Conservation (phyloP, 2,329 filamentous ascomycete species). For the Botryotinia convoluta region DNA sequence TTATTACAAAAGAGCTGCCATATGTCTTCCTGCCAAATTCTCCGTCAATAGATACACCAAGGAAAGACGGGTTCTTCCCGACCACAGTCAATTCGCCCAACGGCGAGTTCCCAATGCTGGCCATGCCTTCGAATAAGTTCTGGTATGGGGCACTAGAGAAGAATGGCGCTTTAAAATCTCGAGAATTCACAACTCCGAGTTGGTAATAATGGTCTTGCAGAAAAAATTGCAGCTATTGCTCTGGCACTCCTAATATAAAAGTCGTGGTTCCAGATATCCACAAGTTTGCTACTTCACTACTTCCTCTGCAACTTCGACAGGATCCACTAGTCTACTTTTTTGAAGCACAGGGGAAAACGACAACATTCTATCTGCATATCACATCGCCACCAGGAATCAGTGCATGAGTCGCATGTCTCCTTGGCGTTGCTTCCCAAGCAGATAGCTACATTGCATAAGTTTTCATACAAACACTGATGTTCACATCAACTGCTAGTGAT, state of each 20-base stretch:
- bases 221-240: neutral
- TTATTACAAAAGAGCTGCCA: neutral
- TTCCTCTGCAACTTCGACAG: neutral
- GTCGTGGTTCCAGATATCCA: neutral
- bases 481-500: neutral
- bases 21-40: neutral
- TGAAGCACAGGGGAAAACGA: neutral
- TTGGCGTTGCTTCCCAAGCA: neutral
- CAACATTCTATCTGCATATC: neutral
- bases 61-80: neutral
- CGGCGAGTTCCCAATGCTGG: neutral
- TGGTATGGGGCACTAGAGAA: neutral
- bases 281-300: neutral
- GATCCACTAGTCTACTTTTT: neutral
- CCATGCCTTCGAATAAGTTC: neutral
- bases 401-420: neutral
- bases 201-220: neutral
- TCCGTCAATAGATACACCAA: neutral
- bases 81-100: neutral
- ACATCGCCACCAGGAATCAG: neutral
- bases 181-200: neutral
- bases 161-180: neutral
- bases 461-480: neutral
- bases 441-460: fast-evolving
- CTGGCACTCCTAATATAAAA: neutral